phyloP scores from a whole-genome alignment of 2,329 filamentous ascomycete species.

The Aspergillus floridensis region DNA sequence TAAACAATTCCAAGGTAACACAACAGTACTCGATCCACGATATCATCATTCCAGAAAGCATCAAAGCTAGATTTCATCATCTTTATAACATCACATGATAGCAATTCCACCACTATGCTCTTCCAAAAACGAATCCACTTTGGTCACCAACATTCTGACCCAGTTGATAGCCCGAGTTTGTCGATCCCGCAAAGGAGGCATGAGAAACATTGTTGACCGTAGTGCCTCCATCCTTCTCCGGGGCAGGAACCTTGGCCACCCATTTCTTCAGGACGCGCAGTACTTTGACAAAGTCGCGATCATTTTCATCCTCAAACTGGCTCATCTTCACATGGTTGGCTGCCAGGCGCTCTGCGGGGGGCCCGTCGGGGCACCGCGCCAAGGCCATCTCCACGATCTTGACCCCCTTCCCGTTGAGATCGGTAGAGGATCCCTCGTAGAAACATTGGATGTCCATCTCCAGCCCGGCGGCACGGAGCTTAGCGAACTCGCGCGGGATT shows the following conservation, averaged over 20 bases:
- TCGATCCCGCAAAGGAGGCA: slow-evolving; percentile 1
- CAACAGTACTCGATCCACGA: not conserved
- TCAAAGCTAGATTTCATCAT: not conserved
- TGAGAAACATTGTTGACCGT: not conserved
- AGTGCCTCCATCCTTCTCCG: not conserved
- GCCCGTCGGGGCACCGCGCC: not conserved
- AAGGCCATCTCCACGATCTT: slow-evolving; percentile 1
- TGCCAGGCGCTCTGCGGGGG: not conserved
- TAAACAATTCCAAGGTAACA: not conserved
- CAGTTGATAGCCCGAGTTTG: not conserved
- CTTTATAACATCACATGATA: not conserved
- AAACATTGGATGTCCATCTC: not conserved
- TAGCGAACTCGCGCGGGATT: not conserved
- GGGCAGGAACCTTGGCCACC: not conserved
- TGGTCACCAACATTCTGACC: slow-evolving; percentile 1
- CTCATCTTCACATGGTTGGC: slow-evolving; percentile 2
- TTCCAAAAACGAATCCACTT: slow-evolving; percentile 4
- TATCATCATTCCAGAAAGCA: not conserved
- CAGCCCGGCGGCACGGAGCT: not conserved
- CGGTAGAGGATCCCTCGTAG: slow-evolving; percentile 4
- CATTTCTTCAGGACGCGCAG: slow-evolving; percentile 1
- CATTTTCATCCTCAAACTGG: not conserved
- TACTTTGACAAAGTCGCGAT: slow-evolving; percentile 5
- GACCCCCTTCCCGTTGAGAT: not conserved
- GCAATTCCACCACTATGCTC: not conserved